A percentile compares a stretch with the other conserved stretches of the same genome.
phyloP scores from a whole-genome alignment of 164 flowering plant species.

The Nelumbo lutea region DNA sequence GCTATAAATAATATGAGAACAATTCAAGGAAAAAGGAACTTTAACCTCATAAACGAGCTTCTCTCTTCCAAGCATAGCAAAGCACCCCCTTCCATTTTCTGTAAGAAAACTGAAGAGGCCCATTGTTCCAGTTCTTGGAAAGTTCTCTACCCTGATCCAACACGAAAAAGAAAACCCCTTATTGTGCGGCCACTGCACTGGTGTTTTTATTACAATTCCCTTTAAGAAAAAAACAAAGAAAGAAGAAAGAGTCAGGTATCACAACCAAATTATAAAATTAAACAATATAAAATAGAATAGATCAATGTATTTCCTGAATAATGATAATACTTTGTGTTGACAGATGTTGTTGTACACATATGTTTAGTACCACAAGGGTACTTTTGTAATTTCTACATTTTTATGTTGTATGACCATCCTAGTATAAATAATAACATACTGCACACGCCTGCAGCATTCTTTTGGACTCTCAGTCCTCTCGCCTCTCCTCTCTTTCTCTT shows the following conservation, averaged over 20 bases:
- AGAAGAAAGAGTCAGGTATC: neutral
- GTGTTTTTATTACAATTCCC: slow-evolving; percentile 80
- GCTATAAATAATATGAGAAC: neutral
- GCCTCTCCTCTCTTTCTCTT: no score
- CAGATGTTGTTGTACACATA: no score
- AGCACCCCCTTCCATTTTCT: slow-evolving; percentile 89
- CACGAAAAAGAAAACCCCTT: slow-evolving; percentile 97
- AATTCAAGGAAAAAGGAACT: neutral
- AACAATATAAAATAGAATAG: neutral
- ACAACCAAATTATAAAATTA: neutral
- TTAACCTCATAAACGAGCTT: slow-evolving; percentile 74
- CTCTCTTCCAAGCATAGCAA: slow-evolving; percentile 63
- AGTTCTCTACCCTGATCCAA: slow-evolving; percentile 91
- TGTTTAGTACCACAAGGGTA: no score
- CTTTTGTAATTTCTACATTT: no score
- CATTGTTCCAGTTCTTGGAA: slow-evolving; percentile 68
- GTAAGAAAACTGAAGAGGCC: slow-evolving; percentile 86
- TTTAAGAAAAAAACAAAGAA: slow-evolving; percentile 25
- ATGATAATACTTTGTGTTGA: no score
- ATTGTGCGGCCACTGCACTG: slow-evolving; percentile 86
- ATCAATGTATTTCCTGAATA: neutral
- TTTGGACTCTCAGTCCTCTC: no score
- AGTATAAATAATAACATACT: no score
- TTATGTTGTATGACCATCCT: no score
- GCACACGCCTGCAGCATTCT: no score